These are phyloP conservation scores for Phaeosphaeriaceae sp. DNA, from an alignment of 2,329 filamentous ascomycete genomes.

Conservation along the genomic window DNA sequence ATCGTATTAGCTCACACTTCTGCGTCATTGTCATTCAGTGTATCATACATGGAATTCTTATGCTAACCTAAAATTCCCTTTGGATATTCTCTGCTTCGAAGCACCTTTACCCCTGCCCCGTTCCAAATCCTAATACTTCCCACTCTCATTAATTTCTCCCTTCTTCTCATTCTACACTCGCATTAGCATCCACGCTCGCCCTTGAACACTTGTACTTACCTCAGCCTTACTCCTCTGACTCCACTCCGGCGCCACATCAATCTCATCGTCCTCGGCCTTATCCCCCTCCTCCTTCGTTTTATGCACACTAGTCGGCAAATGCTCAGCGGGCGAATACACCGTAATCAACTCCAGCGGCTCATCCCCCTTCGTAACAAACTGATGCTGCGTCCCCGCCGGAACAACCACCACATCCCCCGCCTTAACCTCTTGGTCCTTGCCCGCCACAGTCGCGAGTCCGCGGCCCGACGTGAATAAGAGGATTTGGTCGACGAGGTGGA, in stretches of 20 bases:
- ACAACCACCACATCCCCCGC: constrained; percentile 67
- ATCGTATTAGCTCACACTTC: no score
- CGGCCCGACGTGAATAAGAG: constrained; percentile 68
- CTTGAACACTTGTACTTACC: no score
- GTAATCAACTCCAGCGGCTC: constrained; percentile 68
- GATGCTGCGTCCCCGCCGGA: constrained; percentile 70
- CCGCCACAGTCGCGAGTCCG: constrained; percentile 65
- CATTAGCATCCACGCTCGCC: no score
- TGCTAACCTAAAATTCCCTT: no score
- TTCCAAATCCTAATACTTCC: constrained; percentile 43
- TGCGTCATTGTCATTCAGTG: no score
- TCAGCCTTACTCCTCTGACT: constrained; percentile 62
- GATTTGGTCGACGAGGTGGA: constrained; percentile 69
- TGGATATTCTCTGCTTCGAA: no score
- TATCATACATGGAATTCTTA: no score
- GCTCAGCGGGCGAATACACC: constrained; percentile 69
- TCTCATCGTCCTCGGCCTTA: constrained; percentile 66
- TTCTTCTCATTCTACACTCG: constrained; percentile 65
- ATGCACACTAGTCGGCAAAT: constrained; percentile 66
- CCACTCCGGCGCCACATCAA: constrained; percentile 68
- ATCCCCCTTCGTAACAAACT: constrained; percentile 68
- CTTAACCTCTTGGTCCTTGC: constrained; percentile 63
- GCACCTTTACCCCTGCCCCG: no score
- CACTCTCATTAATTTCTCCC: constrained; percentile 59
- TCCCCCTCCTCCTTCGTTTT: constrained; percentile 69